Evolutionary conservation across 306 rosid genomes (phyloP), one percentile per base, ranked within the genome.

Genomic region (Bauhinia variegata): DNA sequence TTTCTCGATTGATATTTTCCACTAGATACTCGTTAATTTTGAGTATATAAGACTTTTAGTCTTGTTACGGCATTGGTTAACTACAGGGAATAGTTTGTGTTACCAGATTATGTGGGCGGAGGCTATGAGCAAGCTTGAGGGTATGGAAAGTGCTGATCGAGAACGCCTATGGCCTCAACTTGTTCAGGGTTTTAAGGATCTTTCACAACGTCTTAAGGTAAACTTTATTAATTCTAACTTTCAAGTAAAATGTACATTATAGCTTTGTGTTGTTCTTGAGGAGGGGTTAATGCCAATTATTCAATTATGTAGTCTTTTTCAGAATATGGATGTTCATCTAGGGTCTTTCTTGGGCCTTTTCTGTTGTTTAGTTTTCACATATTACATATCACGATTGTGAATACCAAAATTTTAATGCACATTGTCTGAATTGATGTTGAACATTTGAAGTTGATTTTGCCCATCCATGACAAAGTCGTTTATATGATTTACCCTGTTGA

Each of bases 41-140:
- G 43, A 46, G 30, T 32, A 46, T 31, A 47, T 55, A 14, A 19
- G 9, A 58, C 54, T 75, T 68, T 52, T 60, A 23, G 53, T 18
- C 16, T 4, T 19, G 39, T 31, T 31, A 8, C 12, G 19, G 30
- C 41, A 41, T 33, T 14, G 66, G 68, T 91, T 86, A 73, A 88
- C 54, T 80, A 8, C 64, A 71, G 78, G 70, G 77, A 80, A 73
- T 86, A 83, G 95, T 88, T 95, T 86, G 57, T 70, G 41, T 83
- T 85, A 81, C 64, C 81, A 95, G 99, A 90, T 90, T 69, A 90
- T 95, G 97, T 95, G 99, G 99, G 99, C 97, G n/a, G 99, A 95
- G 86, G 99, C 99, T 16, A 85, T 86, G 97, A 90, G 86, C 42
- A 95, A 95, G 83, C 96, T 90, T 50, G 99, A 95, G 76, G 99